These are phyloP conservation scores for Pythium utonaiense DNA, from an alignment of 352 stramenopile genomes.

Conservation along the genomic window DNA sequence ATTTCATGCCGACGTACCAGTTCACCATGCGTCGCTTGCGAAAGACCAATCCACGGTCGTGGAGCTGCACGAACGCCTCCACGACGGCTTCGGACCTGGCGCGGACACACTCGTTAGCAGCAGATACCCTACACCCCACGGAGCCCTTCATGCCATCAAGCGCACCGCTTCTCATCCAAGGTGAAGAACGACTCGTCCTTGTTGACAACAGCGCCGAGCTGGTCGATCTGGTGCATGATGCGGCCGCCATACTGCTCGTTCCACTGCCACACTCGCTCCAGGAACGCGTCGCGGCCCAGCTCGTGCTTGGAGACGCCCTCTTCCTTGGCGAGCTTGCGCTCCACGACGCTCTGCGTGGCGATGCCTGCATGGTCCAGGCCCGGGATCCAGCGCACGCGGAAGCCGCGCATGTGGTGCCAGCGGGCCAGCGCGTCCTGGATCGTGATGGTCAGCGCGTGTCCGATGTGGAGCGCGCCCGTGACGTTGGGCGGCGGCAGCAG, in stretches of 20 bases:
- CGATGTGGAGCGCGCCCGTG: slow-evolving; percentile 96
- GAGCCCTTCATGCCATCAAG: too few species aligned
- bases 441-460: slow-evolving; percentile 95
- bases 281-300: slow-evolving; percentile 96
- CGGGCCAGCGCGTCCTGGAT: slow-evolving; percentile 96
- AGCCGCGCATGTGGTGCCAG: slow-evolving; percentile 98
- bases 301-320: slow-evolving; percentile 89
- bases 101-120: not conserved
- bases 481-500: slow-evolving; percentile 97
- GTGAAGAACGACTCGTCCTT: slow-evolving; percentile 98
- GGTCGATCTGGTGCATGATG: slow-evolving; percentile 95
- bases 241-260: slow-evolving; percentile 96
- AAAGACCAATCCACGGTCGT: slow-evolving; percentile 98
- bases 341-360: slow-evolving; percentile 98
- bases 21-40: slow-evolving; percentile 96
- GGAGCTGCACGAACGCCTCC: slow-evolving; percentile 82
- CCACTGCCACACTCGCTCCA: slow-evolving; percentile 97
- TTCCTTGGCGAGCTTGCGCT: slow-evolving; percentile 98
- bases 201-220: slow-evolving; percentile 94
- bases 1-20: slow-evolving; percentile 79
- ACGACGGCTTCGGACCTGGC: slow-evolving; percentile 48
- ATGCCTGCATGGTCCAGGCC: slow-evolving; percentile 99
- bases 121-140: too few species aligned
- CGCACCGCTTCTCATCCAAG: slow-evolving; percentile 94
- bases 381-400: slow-evolving; percentile 96